phyloP scores from a whole-genome alignment of 108 stramenopile species.

The Skeletonema potamos region DNA sequence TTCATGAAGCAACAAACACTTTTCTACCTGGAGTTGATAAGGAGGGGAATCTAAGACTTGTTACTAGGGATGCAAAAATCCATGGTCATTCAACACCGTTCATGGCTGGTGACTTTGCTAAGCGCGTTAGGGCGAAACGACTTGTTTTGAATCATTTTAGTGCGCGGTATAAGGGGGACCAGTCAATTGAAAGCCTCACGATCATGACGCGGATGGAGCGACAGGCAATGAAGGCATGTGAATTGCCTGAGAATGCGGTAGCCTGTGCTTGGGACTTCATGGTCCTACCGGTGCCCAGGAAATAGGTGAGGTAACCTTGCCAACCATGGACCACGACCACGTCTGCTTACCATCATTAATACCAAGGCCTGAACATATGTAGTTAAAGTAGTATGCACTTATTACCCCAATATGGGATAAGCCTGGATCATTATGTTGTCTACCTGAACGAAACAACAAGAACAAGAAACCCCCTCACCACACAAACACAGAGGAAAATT shows the following conservation, averaged over 20 bases:
- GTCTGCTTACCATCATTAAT: too few relatives aligned
- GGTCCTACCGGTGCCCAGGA: conserved; percentile 63
- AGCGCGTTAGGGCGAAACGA: conserved; percentile 65
- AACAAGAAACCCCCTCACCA: too few relatives aligned
- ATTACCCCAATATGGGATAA: too few relatives aligned
- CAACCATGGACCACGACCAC: neutral
- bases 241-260: conserved; percentile 55
- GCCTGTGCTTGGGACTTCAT: conserved; percentile 88
- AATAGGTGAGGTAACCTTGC: too few relatives aligned
- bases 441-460: too few relatives aligned
- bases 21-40: conserved; percentile 72
- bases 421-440: too few relatives aligned
- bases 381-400: too few relatives aligned
- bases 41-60: conserved; percentile 52
- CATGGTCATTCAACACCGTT: conserved; percentile 86
- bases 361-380: too few relatives aligned
- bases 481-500: too few relatives aligned
- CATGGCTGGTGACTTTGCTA: conserved; percentile 83
- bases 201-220: conserved; percentile 84
- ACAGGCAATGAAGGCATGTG: conserved; percentile 77
- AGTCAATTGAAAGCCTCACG: conserved; percentile 67
- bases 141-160: conserved; percentile 86
- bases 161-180: conserved; percentile 83
- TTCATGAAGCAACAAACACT: conserved; percentile 93
- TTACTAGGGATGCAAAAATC: conserved; percentile 69